phyloP scores from a whole-genome alignment of 345 rosid genomes.

The Lepidium didymum region DNA sequence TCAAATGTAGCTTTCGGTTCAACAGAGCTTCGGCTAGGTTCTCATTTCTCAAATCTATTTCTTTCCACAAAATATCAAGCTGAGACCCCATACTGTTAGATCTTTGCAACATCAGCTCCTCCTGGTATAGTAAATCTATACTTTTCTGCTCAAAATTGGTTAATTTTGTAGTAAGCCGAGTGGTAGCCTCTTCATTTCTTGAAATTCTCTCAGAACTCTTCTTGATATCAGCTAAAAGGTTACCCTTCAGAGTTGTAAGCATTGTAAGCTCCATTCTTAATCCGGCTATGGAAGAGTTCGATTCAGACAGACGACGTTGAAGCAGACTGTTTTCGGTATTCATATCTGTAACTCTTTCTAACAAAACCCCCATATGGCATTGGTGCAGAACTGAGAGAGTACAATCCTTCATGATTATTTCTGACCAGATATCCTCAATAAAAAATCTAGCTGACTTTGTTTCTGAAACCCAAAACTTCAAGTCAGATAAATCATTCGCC shows the following conservation, averaged over 20 bases:
- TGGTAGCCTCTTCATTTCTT: constrained; percentile 78
- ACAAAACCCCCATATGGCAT: constrained; percentile 83
- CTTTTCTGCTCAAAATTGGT: constrained; percentile 62
- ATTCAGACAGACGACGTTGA: constrained; percentile 61
- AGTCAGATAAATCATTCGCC: constrained; percentile 37
- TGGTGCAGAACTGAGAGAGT: constrained; percentile 80
- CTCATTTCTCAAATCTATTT: constrained; percentile 52
- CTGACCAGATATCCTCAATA: constrained; percentile 96
- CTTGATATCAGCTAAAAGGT: constrained; percentile 78
- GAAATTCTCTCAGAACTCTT: constrained; percentile 63
- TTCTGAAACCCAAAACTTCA: constrained; percentile 49
- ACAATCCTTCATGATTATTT: constrained; percentile 78
- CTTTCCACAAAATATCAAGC: constrained; percentile 68
- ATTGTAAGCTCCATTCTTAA: constrained; percentile 71
- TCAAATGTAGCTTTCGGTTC: constrained; percentile 47
- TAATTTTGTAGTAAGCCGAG: constrained; percentile 48
- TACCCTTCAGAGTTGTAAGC: constrained; percentile 67
- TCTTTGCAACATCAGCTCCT: constrained; percentile 87
- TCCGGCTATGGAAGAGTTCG: constrained; percentile 59
- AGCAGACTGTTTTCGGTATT: constrained; percentile 86
- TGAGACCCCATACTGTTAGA: constrained; percentile 71
- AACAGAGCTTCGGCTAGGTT: constrained; percentile 42
- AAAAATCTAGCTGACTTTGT: constrained; percentile 50
- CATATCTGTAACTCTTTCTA: constrained; percentile 77
- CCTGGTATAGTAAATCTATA: constrained; percentile 62